Conservation (phyloP, 164 flowering plant species). For the Vitis rotundifolia region DNA sequence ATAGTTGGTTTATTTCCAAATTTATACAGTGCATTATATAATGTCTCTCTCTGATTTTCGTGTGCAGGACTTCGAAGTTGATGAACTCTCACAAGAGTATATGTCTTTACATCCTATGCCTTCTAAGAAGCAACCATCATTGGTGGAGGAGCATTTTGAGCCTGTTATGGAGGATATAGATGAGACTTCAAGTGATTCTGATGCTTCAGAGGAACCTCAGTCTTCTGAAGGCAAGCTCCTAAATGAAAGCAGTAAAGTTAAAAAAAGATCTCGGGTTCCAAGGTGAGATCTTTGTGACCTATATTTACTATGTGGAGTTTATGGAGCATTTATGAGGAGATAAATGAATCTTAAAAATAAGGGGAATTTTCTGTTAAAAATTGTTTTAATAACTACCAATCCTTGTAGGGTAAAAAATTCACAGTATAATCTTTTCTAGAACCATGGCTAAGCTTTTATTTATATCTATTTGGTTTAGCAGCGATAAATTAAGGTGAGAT, state of each 20-base stretch:
- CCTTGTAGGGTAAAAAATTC: too few species aligned
- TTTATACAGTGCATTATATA: background rate
- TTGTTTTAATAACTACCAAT: too few species aligned
- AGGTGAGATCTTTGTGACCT: constrained; percentile 41
- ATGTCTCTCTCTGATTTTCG: background rate
- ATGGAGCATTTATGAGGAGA: background rate
- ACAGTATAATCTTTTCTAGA: too few species aligned
- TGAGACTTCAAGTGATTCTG: constrained; percentile 49
- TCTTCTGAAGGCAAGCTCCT: constrained; percentile 55
- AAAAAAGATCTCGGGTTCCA: constrained; percentile 48
- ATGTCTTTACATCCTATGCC: constrained; percentile 64
- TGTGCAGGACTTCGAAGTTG: constrained; percentile 74
- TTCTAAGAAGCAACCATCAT: constrained; percentile 55
- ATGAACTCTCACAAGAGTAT: constrained; percentile 69
- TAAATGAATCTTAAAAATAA: background rate
- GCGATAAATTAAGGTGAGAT: too few species aligned
- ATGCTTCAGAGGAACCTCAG: constrained; percentile 36
- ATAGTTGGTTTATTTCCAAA: background rate
- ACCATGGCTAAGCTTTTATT: too few species aligned
- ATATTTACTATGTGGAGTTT: background rate
- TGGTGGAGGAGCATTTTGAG: constrained; percentile 87
- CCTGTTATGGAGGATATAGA: constrained; percentile 61
- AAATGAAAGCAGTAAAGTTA: constrained; percentile 14
- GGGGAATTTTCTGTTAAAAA: too few species aligned
- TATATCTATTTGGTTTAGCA: too few species aligned